phyloP scores from a whole-genome alignment of 768 basidiomycete species.

The Termitomyces bulborhizus region DNA sequence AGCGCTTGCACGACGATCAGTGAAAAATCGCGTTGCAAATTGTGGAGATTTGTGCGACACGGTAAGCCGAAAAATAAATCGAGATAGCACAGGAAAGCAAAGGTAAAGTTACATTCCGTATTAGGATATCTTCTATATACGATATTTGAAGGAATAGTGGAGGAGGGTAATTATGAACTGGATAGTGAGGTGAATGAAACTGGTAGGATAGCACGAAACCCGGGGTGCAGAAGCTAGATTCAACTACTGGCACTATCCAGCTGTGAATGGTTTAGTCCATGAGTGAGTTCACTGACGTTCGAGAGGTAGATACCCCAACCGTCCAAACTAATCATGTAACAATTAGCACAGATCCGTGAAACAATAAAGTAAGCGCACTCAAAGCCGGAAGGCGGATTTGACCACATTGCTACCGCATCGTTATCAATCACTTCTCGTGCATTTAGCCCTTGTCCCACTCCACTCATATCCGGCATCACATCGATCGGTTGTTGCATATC shows the following conservation, averaged over 20 bases:
- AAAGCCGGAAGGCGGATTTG: constrained; percentile 56
- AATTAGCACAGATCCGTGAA: background rate
- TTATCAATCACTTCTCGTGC: constrained; percentile 29
- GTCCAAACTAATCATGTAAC: constrained; percentile 26
- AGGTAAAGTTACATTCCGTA: too few species aligned
- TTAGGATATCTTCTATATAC: too few species aligned
- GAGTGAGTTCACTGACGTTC: constrained; percentile 33
- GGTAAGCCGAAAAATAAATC: too few species aligned
- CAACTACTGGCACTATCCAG: background rate
- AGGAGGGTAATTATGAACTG: too few species aligned
- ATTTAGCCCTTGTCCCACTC: background rate
- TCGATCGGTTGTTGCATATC: background rate
- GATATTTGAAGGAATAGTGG: too few species aligned
- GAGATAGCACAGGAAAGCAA: too few species aligned
- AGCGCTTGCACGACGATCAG: too few species aligned
- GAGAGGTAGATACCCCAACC: constrained; percentile 40
- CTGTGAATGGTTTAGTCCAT: constrained; percentile 14
- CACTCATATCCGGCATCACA: background rate
- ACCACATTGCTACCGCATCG: constrained; percentile 64
- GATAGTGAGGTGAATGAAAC: too few species aligned
- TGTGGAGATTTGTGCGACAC: too few species aligned
- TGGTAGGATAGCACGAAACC: background rate
- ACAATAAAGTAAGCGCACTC: constrained; percentile 39
- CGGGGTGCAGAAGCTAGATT: background rate
- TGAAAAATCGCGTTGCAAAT: too few species aligned